Evolutionary conservation across 1,284 basidiomycete genomes (phyloP), one percentile per base, ranked within the genome.

Genomic region (Fistulina hepatica): DNA sequence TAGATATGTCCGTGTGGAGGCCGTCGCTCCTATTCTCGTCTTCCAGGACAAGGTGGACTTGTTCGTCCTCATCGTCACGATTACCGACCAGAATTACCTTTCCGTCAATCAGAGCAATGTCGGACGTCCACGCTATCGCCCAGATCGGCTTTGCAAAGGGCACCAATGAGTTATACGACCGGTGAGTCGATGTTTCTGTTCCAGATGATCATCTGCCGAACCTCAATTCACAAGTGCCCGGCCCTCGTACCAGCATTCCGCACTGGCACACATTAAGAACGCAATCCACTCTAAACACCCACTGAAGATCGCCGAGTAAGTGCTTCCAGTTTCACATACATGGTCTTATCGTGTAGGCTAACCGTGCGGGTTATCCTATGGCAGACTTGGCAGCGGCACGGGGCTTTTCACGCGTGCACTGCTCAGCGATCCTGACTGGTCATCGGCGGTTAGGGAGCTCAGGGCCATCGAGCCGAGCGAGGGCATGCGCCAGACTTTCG

Each of bases 331-430:
- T 13, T 13, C 13, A 16, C 6, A 9, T 17, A 12, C 6, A n/a
- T 11, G 20, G 23, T n/a, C 9, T 9, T 9, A 9, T 9, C 24
- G 24, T 25, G n/a, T n/a, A 25, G 9, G 24, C 24, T 25, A 9
- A 9, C 24, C 9, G n/a, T 25, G 8, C 21, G 30, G 9, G 35
- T 24, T 9, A 19, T 11, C 9, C 20, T 36, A 10, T 20, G 16
- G 2, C 47, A 81, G 79, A 50, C 61, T 83, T 28, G 78, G 83
- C 20, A 58, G 76, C 24, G 84, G 84, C 21, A 85, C 83, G 3
- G 84, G 83, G 4, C 71, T 88, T 34, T 88, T 85, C 55, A 86
- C 84, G 16, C 72, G 83, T 12, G 79, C 81, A 2, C 55, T 88
- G 17, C 61, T 88, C 30, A 67, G 70, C 3, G 69, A 82, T 54